phyloP scores from a whole-genome alignment of 2,329 filamentous ascomycete species.

The Aschersonia sp. region DNA sequence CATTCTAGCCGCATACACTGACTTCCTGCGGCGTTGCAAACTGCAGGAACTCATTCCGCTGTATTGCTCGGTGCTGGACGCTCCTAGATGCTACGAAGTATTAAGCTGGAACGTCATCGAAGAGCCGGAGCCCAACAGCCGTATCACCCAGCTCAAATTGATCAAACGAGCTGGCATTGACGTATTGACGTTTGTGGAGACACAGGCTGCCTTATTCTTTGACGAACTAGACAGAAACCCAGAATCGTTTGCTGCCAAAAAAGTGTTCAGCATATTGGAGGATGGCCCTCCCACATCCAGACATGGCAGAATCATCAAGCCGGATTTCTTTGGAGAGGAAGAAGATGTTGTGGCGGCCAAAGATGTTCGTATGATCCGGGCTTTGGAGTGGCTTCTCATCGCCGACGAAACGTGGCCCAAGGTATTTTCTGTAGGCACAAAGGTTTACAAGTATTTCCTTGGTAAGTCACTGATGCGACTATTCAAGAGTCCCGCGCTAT shows the following conservation, averaged over 20 bases:
- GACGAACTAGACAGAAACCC: slow-evolving; percentile 25
- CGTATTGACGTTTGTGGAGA: slow-evolving; percentile 55
- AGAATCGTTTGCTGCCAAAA: slow-evolving; percentile 22
- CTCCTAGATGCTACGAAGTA: slow-evolving; percentile 49
- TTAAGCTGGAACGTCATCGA: slow-evolving; percentile 66
- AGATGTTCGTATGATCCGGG: slow-evolving; percentile 59
- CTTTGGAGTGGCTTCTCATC: slow-evolving; percentile 72
- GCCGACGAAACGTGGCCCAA: slow-evolving; percentile 58
- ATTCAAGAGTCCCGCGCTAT: background rate
- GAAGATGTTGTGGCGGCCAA: slow-evolving; percentile 38
- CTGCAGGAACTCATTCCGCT: slow-evolving; percentile 71
- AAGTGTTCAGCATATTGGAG: slow-evolving; percentile 36
- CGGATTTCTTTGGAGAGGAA: slow-evolving; percentile 56
- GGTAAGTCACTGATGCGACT: slow-evolving; percentile 39
- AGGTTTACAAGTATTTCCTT: slow-evolving; percentile 72
- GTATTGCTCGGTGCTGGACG: slow-evolving; percentile 68
- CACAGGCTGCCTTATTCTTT: slow-evolving; percentile 43
- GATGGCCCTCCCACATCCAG: slow-evolving; percentile 16
- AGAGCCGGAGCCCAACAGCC: slow-evolving; percentile 49
- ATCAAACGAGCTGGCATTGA: slow-evolving; percentile 66
- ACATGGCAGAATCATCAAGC: slow-evolving; percentile 48
- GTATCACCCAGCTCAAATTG: slow-evolving; percentile 54
- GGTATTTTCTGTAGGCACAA: slow-evolving; percentile 52
- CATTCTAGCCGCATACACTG: slow-evolving; percentile 69
- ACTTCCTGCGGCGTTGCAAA: slow-evolving; percentile 56